These are phyloP conservation scores for Agrocybe praecox DNA, from an alignment of 768 basidiomycete species.

Conservation along the genomic window DNA sequence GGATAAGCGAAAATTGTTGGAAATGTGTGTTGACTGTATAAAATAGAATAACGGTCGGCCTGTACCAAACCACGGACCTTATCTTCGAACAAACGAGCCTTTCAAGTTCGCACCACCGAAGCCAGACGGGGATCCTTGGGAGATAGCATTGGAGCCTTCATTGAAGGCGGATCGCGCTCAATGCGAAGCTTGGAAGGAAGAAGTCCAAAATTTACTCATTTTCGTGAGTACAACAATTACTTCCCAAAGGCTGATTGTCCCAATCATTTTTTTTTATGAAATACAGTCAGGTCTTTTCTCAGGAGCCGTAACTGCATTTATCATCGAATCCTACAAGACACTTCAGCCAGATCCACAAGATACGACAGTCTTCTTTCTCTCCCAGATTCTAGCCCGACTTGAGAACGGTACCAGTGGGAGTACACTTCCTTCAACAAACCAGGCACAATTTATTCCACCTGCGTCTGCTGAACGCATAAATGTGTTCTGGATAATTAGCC, in stretches of 20 bases:
- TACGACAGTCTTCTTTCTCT: background rate
- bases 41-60: too few relatives aligned
- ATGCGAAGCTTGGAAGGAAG: conserved; percentile 2
- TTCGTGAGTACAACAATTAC: background rate
- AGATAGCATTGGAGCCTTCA: background rate
- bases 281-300: conserved; percentile 5
- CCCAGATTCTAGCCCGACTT: background rate
- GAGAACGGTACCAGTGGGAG: background rate
- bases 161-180: background rate
- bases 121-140: background rate
- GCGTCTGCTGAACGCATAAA: background rate
- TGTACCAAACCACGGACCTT: too few relatives aligned
- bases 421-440: background rate
- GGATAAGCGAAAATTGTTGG: too few relatives aligned
- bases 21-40: too few relatives aligned
- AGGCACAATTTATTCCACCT: background rate
- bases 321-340: conserved; percentile 4
- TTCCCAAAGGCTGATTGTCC: too few relatives aligned
- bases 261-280: background rate
- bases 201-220: conserved; percentile 1
- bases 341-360: background rate
- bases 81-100: background rate
- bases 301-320: conserved; percentile 4
- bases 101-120: conserved; percentile 1
- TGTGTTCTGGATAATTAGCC: background rate